phyloP scores from a whole-genome alignment of 148 eudicot species.

The Hydrangea macrophylla region DNA sequence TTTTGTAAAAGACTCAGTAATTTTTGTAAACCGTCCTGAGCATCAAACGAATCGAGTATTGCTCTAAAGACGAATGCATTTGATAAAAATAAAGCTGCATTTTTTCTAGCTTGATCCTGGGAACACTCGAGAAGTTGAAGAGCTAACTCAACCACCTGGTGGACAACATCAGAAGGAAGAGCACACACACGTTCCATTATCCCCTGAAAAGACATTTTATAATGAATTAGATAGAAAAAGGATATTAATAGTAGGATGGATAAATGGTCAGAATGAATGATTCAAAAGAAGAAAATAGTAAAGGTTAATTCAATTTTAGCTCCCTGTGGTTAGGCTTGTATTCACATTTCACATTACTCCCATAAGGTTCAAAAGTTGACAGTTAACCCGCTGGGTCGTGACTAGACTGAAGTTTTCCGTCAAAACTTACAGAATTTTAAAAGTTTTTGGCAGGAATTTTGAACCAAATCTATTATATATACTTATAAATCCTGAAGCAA shows the following conservation, averaged over 20 bases:
- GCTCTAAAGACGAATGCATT: slow-evolving; percentile 95
- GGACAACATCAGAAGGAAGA: slow-evolving; percentile 69
- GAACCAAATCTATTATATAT: too few relatives aligned
- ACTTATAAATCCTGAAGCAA: too few relatives aligned
- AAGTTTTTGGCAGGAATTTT: too few relatives aligned
- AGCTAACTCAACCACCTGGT: slow-evolving; percentile 76
- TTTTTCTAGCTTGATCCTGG: slow-evolving; percentile 92
- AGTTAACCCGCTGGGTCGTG: too few relatives aligned
- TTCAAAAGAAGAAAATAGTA: background rate
- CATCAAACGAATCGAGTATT: slow-evolving; percentile 84
- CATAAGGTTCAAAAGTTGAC: too few relatives aligned
- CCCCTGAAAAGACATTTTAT: slow-evolving; percentile 43
- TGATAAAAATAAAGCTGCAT: slow-evolving; percentile 90
- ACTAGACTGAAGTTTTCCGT: too few relatives aligned
- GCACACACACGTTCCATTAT: slow-evolving; percentile 97
- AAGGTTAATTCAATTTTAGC: too few relatives aligned
- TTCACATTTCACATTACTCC: too few relatives aligned
- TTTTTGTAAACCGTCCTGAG: slow-evolving; percentile 86
- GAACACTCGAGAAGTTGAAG: slow-evolving; percentile 90
- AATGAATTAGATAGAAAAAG: background rate
- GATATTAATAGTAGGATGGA: background rate
- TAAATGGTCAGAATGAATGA: background rate
- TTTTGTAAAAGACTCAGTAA: slow-evolving; percentile 57
- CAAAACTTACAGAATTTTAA: too few relatives aligned
- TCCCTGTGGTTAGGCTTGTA: too few relatives aligned